A percentile compares a stretch with the other conserved stretches of the same genome.
These are phyloP conservation scores for Flaveria bidentis DNA, from an alignment of 129 eudicot species.

Conservation along the genomic window DNA sequence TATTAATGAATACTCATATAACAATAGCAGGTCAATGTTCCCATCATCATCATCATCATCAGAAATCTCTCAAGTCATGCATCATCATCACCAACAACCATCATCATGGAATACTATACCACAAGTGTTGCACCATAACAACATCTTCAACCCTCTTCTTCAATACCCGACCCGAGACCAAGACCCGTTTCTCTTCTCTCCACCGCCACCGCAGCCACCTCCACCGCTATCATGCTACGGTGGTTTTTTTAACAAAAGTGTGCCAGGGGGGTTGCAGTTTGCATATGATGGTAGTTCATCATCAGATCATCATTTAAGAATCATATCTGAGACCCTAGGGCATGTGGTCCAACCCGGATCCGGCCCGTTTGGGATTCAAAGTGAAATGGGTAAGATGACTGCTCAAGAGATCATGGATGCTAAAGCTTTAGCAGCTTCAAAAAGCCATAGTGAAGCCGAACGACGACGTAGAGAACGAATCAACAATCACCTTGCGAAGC, in stretches of 20 bases:
- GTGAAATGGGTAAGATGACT: constrained; percentile 75
- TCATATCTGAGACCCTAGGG: constrained; percentile 11
- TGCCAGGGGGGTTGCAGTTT: constrained; percentile 45
- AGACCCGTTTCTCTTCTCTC: constrained; percentile 66
- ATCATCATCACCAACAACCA: constrained; percentile 30
- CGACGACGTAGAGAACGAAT: constrained; percentile 89
- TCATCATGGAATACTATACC: constrained; percentile 70
- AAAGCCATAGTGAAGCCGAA: constrained; percentile 97
- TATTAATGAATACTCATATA: constrained; percentile 37
- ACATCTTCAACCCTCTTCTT: constrained; percentile 50
- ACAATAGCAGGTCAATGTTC: constrained; percentile 38
- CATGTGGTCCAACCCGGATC: constrained; percentile 40
- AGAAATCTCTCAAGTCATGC: constrained; percentile 50
- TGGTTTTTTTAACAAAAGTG: constrained; percentile 60
- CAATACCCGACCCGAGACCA: constrained; percentile 55
- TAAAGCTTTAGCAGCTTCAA: constrained; percentile 92
- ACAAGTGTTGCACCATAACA: constrained; percentile 40
- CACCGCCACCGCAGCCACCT: constrained; percentile 38
- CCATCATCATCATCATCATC: constrained; percentile 45
- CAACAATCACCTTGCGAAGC: constrained; percentile 85
- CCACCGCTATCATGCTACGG: constrained; percentile 49
- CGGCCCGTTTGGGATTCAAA: constrained; percentile 66
- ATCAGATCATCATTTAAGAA: constrained; percentile 50
- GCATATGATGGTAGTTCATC: constrained; percentile 52
- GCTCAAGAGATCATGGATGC: constrained; percentile 99